A percentile compares a stretch with the other conserved stretches of the same genome.
Evolutionary conservation across 495 filamentous ascomycete genomes (phyloP).

Genomic region (Glutinoglossum americanum): DNA sequence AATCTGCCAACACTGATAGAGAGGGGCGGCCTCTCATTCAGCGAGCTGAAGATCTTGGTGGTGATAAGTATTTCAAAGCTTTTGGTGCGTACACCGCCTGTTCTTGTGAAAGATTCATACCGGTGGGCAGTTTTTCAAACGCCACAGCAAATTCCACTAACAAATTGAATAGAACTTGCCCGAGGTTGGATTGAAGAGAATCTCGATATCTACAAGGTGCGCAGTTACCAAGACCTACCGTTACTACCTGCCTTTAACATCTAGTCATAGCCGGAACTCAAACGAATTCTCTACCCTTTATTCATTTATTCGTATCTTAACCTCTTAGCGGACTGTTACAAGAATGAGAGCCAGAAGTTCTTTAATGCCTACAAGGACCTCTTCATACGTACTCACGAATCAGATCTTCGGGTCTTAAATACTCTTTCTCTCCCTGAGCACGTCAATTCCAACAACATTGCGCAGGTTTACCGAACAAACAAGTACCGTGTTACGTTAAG

Average conservation of each 20-base stretch:
- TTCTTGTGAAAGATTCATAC: neutral
- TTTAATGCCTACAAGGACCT: conserved; percentile 40
- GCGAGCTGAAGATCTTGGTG: conserved; percentile 41
- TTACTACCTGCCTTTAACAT: neutral
- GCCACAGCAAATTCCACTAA: neutral
- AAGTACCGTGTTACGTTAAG: conserved; percentile 79
- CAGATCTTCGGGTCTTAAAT: conserved; percentile 49
- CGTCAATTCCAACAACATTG: conserved; percentile 42
- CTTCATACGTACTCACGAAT: conserved; percentile 53
- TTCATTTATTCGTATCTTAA: conserved; percentile 85
- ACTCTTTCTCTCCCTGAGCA: conserved; percentile 56
- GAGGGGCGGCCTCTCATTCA: conserved; percentile 47
- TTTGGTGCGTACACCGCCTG: conserved; percentile 29
- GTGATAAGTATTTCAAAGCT: conserved; percentile 50
- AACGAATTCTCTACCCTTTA: conserved; percentile 69
- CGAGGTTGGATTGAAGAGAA: conserved; percentile 70
- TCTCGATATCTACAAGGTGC: conserved; percentile 82
- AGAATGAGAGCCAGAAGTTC: conserved; percentile 47
- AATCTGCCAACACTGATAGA: conserved; percentile 60
- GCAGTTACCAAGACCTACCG: conserved; percentile 6
- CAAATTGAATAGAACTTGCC: conserved; percentile 30
- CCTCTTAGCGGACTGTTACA: conserved; percentile 51
- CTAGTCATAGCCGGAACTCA: conserved; percentile 49
- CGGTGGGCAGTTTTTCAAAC: neutral
- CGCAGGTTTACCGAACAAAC: conserved; percentile 57